Base-by-base conservation (phyloP, 208 protist species). In the Trypanosoma lewisi region DNA sequence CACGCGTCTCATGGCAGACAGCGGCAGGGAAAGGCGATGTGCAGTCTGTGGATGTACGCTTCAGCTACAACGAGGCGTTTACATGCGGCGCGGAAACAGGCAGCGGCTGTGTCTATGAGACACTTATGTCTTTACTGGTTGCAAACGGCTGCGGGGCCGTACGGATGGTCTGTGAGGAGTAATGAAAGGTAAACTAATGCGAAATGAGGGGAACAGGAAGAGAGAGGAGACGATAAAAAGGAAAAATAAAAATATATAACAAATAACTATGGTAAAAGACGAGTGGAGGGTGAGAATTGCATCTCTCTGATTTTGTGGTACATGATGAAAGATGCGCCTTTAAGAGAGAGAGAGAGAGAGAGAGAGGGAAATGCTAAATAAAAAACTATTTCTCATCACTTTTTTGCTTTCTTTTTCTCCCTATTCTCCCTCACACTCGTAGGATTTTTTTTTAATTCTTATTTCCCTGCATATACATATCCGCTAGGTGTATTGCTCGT, bases 1-100 rank as follows among this genome's bases (percentile, higher is more conserved):
- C 64, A 7, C 37, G 34, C 47, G 47, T 70, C 16, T 31, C 54
- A 11, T 70, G 64, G 64, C 33, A 12, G 4, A 4, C 30, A 51
- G 44, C 11, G 44, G 30, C 30, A 42, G 14, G 11, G 21, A 5
- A n/a, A 51, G 33, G 9, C 6, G 23, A 44, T 23, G 41, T 37
- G 11, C 30, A 33, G 11, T 48, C 30, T 25, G 48, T 63, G 48
- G 16, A 50, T 19, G 55, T 70, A 42, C 49, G 56, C 0, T 63
- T 70, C 47, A 63, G 37, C 28, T 70, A 63, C 39, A 51, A 4
- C 4, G 64, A 57, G 30, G 64, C 41, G 0, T 70, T 70, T 50
- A 39, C n/a, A n/a, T 59, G 49, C 31, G 12, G 44, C n/a, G 30
- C 37, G 11, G n/a, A 6, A 6, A 8, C 2, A n/a, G 59, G 59